Evolutionary conservation across 2,329 filamentous ascomycete genomes (phyloP), one percentile per base, ranked within the genome.

Genomic region (Calonectria henricotiae): DNA sequence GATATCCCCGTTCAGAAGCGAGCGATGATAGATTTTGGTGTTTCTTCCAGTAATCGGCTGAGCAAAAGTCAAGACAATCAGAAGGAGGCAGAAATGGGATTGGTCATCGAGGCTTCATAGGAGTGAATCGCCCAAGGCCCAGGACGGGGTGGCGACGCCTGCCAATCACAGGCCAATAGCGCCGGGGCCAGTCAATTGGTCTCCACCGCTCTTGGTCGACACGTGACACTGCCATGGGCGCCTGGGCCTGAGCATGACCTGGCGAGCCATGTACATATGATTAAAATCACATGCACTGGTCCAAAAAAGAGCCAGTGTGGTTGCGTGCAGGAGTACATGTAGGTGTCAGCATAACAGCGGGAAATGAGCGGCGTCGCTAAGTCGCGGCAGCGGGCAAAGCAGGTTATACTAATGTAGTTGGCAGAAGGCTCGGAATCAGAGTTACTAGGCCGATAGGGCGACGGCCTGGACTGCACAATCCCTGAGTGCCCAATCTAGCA

Each of bases 91-190:
- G 75, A 71, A 71, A 72, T 67, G 68, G 72, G 75, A 78, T 77
- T 78, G 75, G 72, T 77, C 74, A 79, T 79, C 63, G 73, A 70
- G 54, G 54, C 63, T 65, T 64, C 51, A 68, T 61, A 61, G 35
- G 71, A 73, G 55, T 65, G 71, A 72, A 62, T 72, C 66, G 46
- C 65, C 55, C 58, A 65, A 71, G 73, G 65, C 63, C 71, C 69
- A 71, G 65, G 65, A 20, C 62, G 39, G 51, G 46, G 70, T 71
- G 68, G 69, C 63, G 47, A 61, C 68, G 41, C 47, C 62, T 62
- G 20, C 78, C 77, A 79, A 79, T 79, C 69, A 78, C 11, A 64
- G 17, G 7, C 6, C 44, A 11, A 4, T 51, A 37, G 55, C 25
- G 2, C 3, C 7, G 20, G 43, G 66, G 46, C 73, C 74, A 75